Evolutionary conservation across 495 filamentous ascomycete species (phyloP).

Genomic region (Penicillium paradoxum): DNA sequence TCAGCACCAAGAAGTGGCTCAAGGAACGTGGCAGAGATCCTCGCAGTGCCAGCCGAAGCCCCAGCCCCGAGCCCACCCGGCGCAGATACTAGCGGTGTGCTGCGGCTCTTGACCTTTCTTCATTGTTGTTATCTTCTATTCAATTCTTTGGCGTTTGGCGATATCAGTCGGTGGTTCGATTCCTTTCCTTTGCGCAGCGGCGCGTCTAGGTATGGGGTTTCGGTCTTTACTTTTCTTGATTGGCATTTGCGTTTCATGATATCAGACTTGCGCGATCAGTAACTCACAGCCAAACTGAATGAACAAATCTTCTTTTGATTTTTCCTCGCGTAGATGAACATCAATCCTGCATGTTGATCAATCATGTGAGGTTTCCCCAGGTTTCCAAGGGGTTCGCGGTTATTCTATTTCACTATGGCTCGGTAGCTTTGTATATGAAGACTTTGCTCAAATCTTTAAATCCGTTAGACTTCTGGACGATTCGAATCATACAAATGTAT

Average conservation of each 20-base stretch:
- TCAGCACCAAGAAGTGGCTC: slow-evolving; percentile 94
- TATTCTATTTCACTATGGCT: too few species aligned
- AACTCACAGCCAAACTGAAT: not conserved
- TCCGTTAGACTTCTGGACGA: too few species aligned
- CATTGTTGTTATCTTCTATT: slow-evolving; percentile 11
- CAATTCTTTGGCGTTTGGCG: slow-evolving; percentile 30
- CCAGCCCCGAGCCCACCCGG: slow-evolving; percentile 71
- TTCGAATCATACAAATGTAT: too few species aligned
- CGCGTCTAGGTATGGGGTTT: slow-evolving; percentile 13
- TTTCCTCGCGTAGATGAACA: not conserved
- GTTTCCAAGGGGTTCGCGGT: too few species aligned
- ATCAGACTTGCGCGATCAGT: slow-evolving; percentile 17
- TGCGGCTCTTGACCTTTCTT: slow-evolving; percentile 5
- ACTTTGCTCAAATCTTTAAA: too few species aligned
- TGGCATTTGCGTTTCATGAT: slow-evolving; percentile 23
- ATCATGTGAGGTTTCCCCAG: too few species aligned
- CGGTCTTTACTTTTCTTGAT: slow-evolving; percentile 18
- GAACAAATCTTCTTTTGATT: not conserved
- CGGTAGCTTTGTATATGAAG: too few species aligned
- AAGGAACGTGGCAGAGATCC: slow-evolving; percentile 79
- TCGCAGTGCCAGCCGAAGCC: slow-evolving; percentile 69
- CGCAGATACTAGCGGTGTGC: slow-evolving; percentile 52
- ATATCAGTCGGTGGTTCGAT: slow-evolving; percentile 18
- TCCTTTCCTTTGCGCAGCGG: slow-evolving; percentile 19
- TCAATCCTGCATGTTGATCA: not conserved